phyloP scores from a whole-genome alignment of 1,139 yeast species.

The Waltiozyma solani region DNA sequence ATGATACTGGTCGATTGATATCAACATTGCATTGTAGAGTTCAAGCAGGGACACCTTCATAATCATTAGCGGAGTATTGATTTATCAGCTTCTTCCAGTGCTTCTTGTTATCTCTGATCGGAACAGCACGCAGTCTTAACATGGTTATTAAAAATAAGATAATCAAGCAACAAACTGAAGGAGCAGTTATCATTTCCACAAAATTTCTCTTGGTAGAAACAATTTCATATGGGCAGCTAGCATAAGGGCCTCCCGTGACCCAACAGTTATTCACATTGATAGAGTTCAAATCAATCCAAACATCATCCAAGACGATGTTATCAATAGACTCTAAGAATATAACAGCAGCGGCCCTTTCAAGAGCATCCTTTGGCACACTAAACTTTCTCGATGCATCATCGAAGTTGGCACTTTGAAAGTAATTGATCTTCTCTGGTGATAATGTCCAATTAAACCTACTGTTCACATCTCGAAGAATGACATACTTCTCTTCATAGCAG shows the following conservation, averaged over 20 bases:
- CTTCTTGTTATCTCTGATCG: constrained; percentile 44
- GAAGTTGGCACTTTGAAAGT: constrained; percentile 32
- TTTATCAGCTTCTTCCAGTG: constrained; percentile 42
- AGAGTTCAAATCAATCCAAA: constrained; percentile 85
- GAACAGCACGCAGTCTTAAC: constrained; percentile 31
- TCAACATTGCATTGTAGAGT: no score
- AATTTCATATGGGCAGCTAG: constrained; percentile 67
- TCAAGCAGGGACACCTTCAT: constrained; percentile 46
- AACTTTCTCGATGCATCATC: constrained; percentile 32
- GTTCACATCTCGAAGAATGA: constrained; percentile 42
- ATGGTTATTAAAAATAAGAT: constrained; percentile 32
- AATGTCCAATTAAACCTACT: constrained; percentile 41
- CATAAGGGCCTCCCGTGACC: constrained; percentile 77
- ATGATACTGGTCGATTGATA: no score
- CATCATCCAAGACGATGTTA: constrained; percentile 21
- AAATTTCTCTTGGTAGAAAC: constrained; percentile 46
- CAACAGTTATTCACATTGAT: constrained; percentile 68
- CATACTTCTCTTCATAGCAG: constrained; percentile 45
- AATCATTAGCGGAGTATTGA: constrained; percentile 37
- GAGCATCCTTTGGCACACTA: constrained; percentile 46
- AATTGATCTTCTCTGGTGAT: constrained; percentile 26
- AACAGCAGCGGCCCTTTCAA: constrained; percentile 21
- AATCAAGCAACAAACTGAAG: constrained; percentile 44
- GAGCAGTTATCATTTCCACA: constrained; percentile 57
- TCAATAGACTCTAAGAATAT: not conserved